Evolutionary conservation across 345 rosid genomes (phyloP).

Genomic region (Eucalyptus dawsonii): DNA sequence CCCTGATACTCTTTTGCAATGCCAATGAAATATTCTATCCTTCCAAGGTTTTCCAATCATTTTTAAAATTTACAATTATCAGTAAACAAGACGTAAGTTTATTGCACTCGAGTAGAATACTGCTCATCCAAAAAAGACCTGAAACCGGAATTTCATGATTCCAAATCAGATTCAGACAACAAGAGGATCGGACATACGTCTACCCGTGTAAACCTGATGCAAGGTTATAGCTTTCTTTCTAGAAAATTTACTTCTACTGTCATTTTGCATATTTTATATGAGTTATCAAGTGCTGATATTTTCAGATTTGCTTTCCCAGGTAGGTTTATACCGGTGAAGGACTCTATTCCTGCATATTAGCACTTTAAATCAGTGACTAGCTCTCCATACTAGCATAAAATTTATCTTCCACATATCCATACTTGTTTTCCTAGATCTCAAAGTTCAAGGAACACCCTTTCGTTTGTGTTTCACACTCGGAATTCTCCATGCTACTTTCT

Average conservation of each 20-base stretch:
- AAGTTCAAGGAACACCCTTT: neutral
- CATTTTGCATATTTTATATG: neutral
- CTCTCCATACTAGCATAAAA: neutral
- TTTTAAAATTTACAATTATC: neutral
- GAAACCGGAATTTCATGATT: neutral
- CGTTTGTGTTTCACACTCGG: neutral
- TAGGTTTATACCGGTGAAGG: neutral
- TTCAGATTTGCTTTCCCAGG: neutral
- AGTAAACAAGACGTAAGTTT: rapidly evolving
- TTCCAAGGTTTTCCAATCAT: rapidly evolving
- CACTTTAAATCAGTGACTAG: neutral
- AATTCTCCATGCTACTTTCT: neutral
- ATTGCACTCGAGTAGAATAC: neutral
- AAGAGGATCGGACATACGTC: rapidly evolving
- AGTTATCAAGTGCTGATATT: neutral
- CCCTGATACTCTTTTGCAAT: neutral
- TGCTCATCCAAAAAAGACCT: neutral
- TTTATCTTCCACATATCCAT: neutral
- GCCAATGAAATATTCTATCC: neutral
- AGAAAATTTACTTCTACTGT: neutral
- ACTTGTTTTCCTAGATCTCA: neutral
- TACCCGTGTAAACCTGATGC: neutral
- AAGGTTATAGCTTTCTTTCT: neutral
- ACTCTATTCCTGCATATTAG: neutral
- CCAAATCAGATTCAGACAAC: neutral